Evolutionary conservation across 768 basidiomycete genomes (phyloP).

Genomic region (Boletus reticulatus): DNA sequence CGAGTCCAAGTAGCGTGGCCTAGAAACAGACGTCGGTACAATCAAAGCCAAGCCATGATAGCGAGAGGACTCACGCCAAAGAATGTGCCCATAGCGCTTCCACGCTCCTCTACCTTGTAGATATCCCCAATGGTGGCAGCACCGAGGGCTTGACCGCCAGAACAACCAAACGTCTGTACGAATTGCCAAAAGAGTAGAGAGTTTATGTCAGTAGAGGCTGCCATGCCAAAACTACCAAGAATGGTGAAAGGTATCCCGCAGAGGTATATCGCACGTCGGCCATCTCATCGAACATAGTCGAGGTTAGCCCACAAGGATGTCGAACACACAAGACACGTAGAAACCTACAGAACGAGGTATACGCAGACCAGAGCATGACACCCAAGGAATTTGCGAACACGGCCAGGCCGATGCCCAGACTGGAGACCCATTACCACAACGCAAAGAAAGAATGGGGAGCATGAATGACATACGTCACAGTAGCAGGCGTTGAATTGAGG

Average conservation of each 20-base stretch:
- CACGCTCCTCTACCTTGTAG: conserved; percentile 60
- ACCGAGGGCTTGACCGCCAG: conserved; percentile 54
- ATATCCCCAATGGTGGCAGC: conserved; percentile 65
- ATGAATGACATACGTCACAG: conserved; percentile 48
- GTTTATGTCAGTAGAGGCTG: conserved; percentile 40
- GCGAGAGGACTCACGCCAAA: conserved; percentile 39
- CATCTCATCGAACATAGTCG: conserved; percentile 44
- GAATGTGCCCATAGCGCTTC: conserved; percentile 59
- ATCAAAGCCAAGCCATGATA: neutral
- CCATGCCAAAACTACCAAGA: conserved; percentile 60
- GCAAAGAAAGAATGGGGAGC: neutral
- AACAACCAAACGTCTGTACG: conserved; percentile 63
- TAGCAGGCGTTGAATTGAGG: conserved; percentile 50
- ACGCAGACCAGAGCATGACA: conserved; percentile 50
- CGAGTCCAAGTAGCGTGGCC: conserved; percentile 56
- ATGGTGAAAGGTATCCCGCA: conserved; percentile 56
- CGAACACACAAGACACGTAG: neutral
- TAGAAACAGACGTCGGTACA: neutral
- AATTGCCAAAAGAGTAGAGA: conserved; percentile 58
- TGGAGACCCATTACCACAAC: conserved; percentile 8
- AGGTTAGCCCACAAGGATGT: neutral
- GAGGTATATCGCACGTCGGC: conserved; percentile 60
- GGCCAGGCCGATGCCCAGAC: conserved; percentile 51
- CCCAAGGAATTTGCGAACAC: conserved; percentile 44
- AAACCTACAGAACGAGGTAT: conserved; percentile 48